Conservation (phyloP, 768 basidiomycete genomes). For the Mycena vitilis region DNA sequence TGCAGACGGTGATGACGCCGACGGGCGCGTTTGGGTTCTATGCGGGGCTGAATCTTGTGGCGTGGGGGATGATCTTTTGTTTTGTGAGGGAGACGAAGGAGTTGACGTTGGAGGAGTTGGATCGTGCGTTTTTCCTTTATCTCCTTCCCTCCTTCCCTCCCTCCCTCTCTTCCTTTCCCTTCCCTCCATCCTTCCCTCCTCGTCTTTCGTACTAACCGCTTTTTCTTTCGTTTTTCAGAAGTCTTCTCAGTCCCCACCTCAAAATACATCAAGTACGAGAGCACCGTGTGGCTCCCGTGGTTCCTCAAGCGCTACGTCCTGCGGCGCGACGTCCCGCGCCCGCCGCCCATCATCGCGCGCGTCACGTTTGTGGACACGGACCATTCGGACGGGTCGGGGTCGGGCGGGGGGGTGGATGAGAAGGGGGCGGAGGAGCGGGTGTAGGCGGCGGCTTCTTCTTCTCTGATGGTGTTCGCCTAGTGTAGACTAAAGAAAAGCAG, state of each 20-base stretch:
- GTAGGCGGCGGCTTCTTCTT: too few relatives aligned
- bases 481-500: too few relatives aligned
- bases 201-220: too few relatives aligned
- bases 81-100: slow-evolving; percentile 69
- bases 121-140: too few relatives aligned
- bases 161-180: too few relatives aligned
- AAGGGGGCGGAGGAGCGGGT: too few relatives aligned
- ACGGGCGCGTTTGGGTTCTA: slow-evolving; percentile 50
- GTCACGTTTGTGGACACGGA: slow-evolving; percentile 18
- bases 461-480: too few relatives aligned
- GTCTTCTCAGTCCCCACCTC: slow-evolving; percentile 39
- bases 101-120: slow-evolving; percentile 36
- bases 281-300: slow-evolving; percentile 35
- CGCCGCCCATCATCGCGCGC: slow-evolving; percentile 21
- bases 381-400: background rate
- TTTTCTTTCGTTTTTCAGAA: slow-evolving; percentile 18
- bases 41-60: slow-evolving; percentile 60
- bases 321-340: slow-evolving; percentile 16
- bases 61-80: slow-evolving; percentile 62
- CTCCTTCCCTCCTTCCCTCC: too few relatives aligned
- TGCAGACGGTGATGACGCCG: slow-evolving; percentile 44
- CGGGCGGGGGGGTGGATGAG: background rate
- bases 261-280: slow-evolving; percentile 39
- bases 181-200: too few relatives aligned
- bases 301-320: slow-evolving; percentile 42